These are phyloP conservation scores for Russula lepida DNA, from an alignment of 768 basidiomycete genomes.

Conservation along the genomic window DNA sequence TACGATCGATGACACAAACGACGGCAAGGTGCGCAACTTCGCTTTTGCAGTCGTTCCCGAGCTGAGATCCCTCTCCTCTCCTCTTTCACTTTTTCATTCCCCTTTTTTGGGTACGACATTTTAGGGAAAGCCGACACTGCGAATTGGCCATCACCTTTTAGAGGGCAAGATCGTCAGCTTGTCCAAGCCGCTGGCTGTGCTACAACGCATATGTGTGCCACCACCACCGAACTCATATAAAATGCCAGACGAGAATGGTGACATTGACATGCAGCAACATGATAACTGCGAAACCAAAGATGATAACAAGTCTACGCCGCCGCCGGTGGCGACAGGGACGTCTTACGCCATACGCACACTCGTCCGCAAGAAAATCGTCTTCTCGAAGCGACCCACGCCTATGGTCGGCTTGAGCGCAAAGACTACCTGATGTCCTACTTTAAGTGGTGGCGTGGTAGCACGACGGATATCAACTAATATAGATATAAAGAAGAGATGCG, in stretches of 20 bases:
- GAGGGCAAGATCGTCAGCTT: conserved; percentile 77
- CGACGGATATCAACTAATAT: background rate
- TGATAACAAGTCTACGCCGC: background rate
- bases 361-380: conserved; percentile 75
- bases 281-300: conserved; percentile 17
- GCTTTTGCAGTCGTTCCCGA: too few relatives aligned
- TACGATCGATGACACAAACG: conserved; percentile 42
- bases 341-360: conserved; percentile 44
- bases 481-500: too few relatives aligned
- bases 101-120: too few relatives aligned
- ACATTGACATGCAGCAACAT: conserved; percentile 21
- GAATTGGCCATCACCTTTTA: conserved; percentile 83
- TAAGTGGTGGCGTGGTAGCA: background rate
- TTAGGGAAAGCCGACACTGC: conserved; percentile 64
- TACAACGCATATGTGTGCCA: conserved; percentile 37
- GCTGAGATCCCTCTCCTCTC: too few relatives aligned
- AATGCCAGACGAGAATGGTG: background rate
- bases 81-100: too few relatives aligned
- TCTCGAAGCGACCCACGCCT: conserved; percentile 78
- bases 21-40: conserved; percentile 38
- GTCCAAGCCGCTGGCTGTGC: conserved; percentile 74
- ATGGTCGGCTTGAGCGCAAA: conserved; percentile 32
- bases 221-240: background rate
- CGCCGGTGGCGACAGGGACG: conserved; percentile 22
- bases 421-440: background rate